Percentiles rank a stretch among this genome's conserved stretches.
Conservation (phyloP, 352 stramenopile species). For the Peronospora belbahrii region DNA sequence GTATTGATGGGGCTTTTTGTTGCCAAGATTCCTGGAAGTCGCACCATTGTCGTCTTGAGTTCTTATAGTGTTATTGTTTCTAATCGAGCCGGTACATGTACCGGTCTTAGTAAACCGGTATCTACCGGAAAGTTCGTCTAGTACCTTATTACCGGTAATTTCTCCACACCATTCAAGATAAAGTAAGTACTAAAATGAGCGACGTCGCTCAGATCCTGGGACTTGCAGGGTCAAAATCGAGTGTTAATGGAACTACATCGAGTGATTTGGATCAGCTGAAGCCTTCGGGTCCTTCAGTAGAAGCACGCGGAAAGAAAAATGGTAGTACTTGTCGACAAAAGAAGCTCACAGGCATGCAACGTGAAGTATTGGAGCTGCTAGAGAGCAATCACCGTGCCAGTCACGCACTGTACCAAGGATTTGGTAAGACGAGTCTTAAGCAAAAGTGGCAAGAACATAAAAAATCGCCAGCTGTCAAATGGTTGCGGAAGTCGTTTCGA, state of each 20-base stretch:
- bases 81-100: background rate
- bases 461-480: conserved; percentile 46
- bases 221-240: conserved; percentile 21
- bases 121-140: background rate
- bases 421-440: conserved; percentile 49
- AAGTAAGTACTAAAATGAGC: conserved; percentile 33
- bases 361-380: conserved; percentile 55
- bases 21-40: background rate
- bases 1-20: too few species aligned
- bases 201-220: conserved; percentile 70
- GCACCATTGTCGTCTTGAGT: conserved; percentile 11
- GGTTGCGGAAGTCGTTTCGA: conserved; percentile 52
- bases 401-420: conserved; percentile 53
- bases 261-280: conserved; percentile 51
- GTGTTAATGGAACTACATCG: conserved; percentile 17
- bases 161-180: too few species aligned
- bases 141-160: too few species aligned
- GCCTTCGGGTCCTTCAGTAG: conserved; percentile 24
- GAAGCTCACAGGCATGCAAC: conserved; percentile 60
- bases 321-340: conserved; percentile 26
- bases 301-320: conserved; percentile 14
- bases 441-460: conserved; percentile 55
- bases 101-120: background rate
- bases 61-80: background rate
- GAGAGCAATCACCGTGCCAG: conserved; percentile 53